These are phyloP conservation scores for Colletotrichum noveboracense DNA, from an alignment of 2,329 filamentous ascomycete genomes.

Conservation along the genomic window DNA sequence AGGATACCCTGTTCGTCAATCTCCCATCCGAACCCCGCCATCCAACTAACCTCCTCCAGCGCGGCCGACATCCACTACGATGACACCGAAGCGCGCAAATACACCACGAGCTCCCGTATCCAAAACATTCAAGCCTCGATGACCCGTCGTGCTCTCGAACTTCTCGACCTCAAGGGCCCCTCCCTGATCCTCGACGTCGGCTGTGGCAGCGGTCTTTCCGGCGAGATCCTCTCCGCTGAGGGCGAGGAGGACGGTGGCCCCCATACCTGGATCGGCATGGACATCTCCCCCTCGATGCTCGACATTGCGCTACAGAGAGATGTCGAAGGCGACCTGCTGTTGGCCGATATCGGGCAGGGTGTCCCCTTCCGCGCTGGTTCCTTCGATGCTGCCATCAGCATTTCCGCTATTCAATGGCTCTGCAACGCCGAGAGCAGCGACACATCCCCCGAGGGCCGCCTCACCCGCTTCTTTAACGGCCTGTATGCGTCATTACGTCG, in stretches of 20 bases:
- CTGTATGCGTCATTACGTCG: conserved; percentile 84
- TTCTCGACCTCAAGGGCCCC: conserved; percentile 79
- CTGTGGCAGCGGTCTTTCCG: conserved; percentile 92
- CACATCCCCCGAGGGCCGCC: conserved; percentile 77
- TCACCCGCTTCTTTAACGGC: conserved; percentile 90
- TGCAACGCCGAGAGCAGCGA: conserved; percentile 94
- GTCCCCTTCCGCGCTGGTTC: conserved; percentile 90
- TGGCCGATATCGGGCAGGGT: conserved; percentile 94
- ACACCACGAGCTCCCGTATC: conserved; percentile 95
- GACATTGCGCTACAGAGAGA: conserved; percentile 90
- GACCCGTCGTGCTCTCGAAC: conserved; percentile 90
- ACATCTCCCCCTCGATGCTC: conserved; percentile 95
- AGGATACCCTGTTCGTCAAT: conserved; percentile 81
- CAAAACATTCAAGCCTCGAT: conserved; percentile 94
- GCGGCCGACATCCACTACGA: conserved; percentile 98
- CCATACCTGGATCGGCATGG: conserved; percentile 97
- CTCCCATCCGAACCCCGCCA: conserved; percentile 21
- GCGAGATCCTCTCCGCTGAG: conserved; percentile 86
- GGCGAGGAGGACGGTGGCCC: conserved; percentile 76
- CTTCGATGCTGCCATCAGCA: conserved; percentile 95
- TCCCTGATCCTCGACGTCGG: conserved; percentile 96
- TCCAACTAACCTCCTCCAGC: conserved; percentile 47
- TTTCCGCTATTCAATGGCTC: conserved; percentile 97
- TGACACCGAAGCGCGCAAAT: conserved; percentile 94
- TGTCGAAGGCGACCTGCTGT: conserved; percentile 90